Evolutionary conservation across 2,329 filamentous ascomycete species (phyloP), one percentile per base, ranked within the genome.

Genomic region (Fusarium oligoseptatum): DNA sequence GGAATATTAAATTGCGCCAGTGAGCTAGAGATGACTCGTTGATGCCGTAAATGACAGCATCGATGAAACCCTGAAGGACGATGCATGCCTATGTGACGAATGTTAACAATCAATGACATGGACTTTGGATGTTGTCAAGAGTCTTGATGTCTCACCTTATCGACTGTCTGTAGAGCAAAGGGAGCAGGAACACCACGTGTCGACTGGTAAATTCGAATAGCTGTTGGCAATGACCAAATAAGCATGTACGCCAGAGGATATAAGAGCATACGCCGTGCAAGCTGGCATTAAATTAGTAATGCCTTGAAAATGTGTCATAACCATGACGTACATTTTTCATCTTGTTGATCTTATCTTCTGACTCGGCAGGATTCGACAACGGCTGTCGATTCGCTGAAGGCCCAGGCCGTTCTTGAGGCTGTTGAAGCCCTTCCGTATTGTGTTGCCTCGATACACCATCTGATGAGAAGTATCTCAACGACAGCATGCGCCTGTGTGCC

Each of bases 161-260:
- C 65, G 34, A 67, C 60, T 27, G 65, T 67, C 15, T 67, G 65
- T 20, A 67, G 22, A 22, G 27, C 36, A 32, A 67, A 67, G 2
- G 65, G 65, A 29, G 65, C 65, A 15, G 37, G 50, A 34, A 39
- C n/a, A 32, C 58, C 65, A 27, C 27, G n/a, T 5, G 65, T 63
- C 17, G 65, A 36, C 29, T 67, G 65, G 37, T 67, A 67, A 17
- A 67, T 67, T 56, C 65, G 48, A 24, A 67, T 24, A 22, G 37
- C 24, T 20, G 65, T 67, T 22, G 65, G 65, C 6, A 67, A 41
- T n/a, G 50, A 9, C 65, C 65, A 67, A 34, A 67, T n/a, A 34
- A 67, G 65, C 65, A 67, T 67, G 22, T 67, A 67, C 12, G 65
- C 65, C 20, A 67, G 15, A n/a, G 65, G 65, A 63, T 67, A 67